phyloP scores from a whole-genome alignment of 352 stramenopile genomes.

The Thraustotheca clavata region DNA sequence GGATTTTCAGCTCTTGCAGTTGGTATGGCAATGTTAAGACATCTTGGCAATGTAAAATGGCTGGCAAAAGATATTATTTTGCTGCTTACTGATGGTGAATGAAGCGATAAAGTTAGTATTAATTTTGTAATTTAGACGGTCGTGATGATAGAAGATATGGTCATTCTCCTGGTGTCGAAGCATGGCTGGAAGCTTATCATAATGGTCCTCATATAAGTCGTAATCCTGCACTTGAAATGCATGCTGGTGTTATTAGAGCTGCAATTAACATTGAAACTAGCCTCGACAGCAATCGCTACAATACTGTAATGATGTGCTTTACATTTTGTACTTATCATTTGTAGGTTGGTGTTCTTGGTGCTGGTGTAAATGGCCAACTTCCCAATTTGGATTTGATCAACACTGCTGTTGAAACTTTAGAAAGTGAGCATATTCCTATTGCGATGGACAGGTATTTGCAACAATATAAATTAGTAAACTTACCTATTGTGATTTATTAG shows the following conservation, averaged over 20 bases:
- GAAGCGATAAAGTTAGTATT: not conserved
- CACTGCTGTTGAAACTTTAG: slow-evolving; percentile 44
- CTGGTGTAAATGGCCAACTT: slow-evolving; percentile 75
- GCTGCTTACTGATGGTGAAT: slow-evolving; percentile 55
- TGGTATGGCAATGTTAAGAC: slow-evolving; percentile 48
- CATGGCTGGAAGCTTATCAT: slow-evolving; percentile 65
- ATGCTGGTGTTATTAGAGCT: slow-evolving; percentile 65
- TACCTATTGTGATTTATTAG: not conserved
- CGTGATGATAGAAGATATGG: slow-evolving; percentile 47
- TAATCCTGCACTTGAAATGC: slow-evolving; percentile 37
- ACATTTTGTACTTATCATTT: not conserved
- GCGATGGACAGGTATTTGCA: slow-evolving; percentile 39
- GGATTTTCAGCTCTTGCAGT: slow-evolving; percentile 39
- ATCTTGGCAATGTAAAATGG: slow-evolving; percentile 55
- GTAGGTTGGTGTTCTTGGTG: slow-evolving; percentile 47
- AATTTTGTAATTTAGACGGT: slow-evolving; percentile 37
- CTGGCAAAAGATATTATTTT: slow-evolving; percentile 79
- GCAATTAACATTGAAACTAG: slow-evolving; percentile 66
- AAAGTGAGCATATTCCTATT: slow-evolving; percentile 36
- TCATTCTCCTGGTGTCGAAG: slow-evolving; percentile 45
- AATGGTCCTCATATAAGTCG: slow-evolving; percentile 34
- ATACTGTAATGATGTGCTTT: slow-evolving; percentile 4
- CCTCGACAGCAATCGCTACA: slow-evolving; percentile 23
- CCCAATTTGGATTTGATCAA: slow-evolving; percentile 85
- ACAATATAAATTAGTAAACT: not conserved